Evolutionary conservation across 306 rosid species (phyloP).

Genomic region (Cercis canadensis): DNA sequence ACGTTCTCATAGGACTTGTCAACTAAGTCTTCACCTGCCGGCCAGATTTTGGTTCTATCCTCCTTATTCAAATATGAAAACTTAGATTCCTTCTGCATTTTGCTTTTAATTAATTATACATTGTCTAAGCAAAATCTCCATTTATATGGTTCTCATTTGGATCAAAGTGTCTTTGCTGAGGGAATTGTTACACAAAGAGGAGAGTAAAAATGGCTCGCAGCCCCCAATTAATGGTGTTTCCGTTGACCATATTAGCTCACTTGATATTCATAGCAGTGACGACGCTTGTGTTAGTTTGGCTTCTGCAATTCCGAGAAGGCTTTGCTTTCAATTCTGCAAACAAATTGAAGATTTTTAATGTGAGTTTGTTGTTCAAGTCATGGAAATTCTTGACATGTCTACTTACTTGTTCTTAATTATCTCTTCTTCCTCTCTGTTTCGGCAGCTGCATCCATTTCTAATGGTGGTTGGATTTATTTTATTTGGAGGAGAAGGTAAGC

Average conservation of each 20-base stretch:
- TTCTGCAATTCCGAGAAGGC: slow-evolving; percentile 65
- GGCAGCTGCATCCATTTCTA: slow-evolving; percentile 70
- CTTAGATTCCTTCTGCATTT: slow-evolving; percentile 15
- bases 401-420: not conserved
- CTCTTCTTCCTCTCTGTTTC: not conserved
- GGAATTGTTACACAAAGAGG: not conserved
- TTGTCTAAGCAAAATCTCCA: not conserved
- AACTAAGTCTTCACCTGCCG: slow-evolving; percentile 37
- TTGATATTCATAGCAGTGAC: slow-evolving; percentile 61
- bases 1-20: slow-evolving; percentile 31
- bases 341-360: slow-evolving; percentile 62
- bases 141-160: not conserved
- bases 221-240: slow-evolving; percentile 55
- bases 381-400: not conserved
- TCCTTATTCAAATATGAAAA: not conserved
- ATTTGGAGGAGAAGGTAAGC: slow-evolving; percentile 76
- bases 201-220: slow-evolving; percentile 47
- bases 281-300: slow-evolving; percentile 65
- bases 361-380: slow-evolving; percentile 19
- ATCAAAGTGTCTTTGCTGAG: not conserved
- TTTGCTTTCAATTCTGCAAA: slow-evolving; percentile 60
- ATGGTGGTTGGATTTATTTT: slow-evolving; percentile 70
- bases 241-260: slow-evolving; percentile 59
- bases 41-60: slow-evolving; percentile 34
- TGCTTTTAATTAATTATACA: not conserved